Percentiles rank a stretch among this genome's conserved stretches.
These are phyloP conservation scores for Saccharomyces hybrid DNA, from an alignment of 1,139 yeast species.

Conservation along the genomic window DNA sequence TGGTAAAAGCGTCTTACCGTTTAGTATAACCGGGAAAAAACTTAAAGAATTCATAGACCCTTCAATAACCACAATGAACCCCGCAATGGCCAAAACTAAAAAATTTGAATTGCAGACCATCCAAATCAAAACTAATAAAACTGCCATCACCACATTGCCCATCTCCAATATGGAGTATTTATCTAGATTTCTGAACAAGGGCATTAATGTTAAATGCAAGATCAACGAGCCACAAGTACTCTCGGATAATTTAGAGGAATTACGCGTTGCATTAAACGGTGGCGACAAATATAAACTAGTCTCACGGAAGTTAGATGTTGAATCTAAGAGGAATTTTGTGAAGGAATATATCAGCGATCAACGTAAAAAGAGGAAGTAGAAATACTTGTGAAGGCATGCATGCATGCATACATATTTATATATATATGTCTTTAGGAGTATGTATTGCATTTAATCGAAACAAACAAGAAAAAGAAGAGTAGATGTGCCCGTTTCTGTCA, in stretches of 20 bases:
- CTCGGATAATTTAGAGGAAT: constrained; percentile 17
- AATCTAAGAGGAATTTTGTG: constrained; percentile 32
- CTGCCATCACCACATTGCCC: constrained; percentile 30
- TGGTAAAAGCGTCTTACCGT: constrained; percentile 51
- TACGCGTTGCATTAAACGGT: constrained; percentile 33
- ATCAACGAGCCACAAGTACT: constrained; percentile 24
- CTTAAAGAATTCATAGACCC: constrained; percentile 18
- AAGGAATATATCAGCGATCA: constrained; percentile 16
- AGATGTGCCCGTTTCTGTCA: background rate
- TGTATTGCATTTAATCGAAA: background rate
- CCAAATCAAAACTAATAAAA: constrained; percentile 39
- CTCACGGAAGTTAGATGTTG: constrained; percentile 29
- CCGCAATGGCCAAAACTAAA: constrained; percentile 4
- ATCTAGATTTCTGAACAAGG: constrained; percentile 15
- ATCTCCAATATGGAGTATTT: constrained; percentile 13
- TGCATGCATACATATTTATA: background rate
- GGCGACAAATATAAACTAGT: constrained; percentile 36
- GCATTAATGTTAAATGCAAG: constrained; percentile 24
- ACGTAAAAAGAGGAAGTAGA: background rate
- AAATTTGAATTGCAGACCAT: constrained; percentile 35
- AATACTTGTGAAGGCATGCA: background rate
- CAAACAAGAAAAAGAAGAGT: background rate
- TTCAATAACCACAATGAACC: constrained; percentile 7
- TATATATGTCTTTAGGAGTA: background rate
- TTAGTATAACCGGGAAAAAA: constrained; percentile 25